Percentiles rank a stretch among this genome's conserved stretches.
Evolutionary conservation across 208 protist genomes (phyloP).

Genomic region (Zelonia costaricensis): DNA sequence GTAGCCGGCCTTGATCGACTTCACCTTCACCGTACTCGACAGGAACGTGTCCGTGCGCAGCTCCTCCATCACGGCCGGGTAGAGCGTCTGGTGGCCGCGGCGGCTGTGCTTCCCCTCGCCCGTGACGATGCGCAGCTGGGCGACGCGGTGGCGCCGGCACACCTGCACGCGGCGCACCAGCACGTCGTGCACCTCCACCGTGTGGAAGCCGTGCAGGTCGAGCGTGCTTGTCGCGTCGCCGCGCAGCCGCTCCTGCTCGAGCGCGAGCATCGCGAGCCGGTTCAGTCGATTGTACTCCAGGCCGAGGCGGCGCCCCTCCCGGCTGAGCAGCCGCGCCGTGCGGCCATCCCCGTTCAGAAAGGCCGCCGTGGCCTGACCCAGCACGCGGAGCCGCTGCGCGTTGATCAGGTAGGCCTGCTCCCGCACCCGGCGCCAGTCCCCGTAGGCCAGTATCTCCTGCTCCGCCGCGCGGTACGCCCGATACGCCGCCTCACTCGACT

Average conservation of each 20-base stretch:
- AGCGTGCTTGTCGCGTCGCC: conserved; percentile 42
- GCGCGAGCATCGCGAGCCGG: conserved; percentile 75
- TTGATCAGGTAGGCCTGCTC: conserved; percentile 71
- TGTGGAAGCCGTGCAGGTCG: conserved; percentile 86
- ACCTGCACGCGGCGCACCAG: conserved; percentile 65
- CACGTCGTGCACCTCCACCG: conserved; percentile 67
- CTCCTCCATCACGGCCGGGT: conserved; percentile 33
- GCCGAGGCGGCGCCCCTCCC: conserved; percentile 55
- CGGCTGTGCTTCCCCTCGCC: conserved; percentile 73
- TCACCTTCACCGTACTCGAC: conserved; percentile 16
- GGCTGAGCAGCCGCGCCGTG: conserved; percentile 56
- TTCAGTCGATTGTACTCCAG: conserved; percentile 79
- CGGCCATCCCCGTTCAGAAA: conserved; percentile 54
- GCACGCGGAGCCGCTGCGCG: conserved; percentile 48
- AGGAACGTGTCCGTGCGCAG: conserved; percentile 46
- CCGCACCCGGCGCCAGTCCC: conserved; percentile 81
- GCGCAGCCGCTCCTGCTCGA: conserved; percentile 66
- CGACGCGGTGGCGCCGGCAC: conserved; percentile 47
- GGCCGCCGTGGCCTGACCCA: conserved; percentile 59
- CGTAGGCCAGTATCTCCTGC: conserved; percentile 42
- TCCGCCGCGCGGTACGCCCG: conserved; percentile 38
- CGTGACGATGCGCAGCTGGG: conserved; percentile 51
- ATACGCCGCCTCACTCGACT: conserved; percentile 34
- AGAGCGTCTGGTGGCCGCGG: conserved; percentile 41
- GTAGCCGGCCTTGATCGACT: conserved; percentile 49